Evolutionary conservation across 208 protist genomes (phyloP), one percentile per base, ranked within the genome.

Genomic region (Jaenimonas drosophilae): DNA sequence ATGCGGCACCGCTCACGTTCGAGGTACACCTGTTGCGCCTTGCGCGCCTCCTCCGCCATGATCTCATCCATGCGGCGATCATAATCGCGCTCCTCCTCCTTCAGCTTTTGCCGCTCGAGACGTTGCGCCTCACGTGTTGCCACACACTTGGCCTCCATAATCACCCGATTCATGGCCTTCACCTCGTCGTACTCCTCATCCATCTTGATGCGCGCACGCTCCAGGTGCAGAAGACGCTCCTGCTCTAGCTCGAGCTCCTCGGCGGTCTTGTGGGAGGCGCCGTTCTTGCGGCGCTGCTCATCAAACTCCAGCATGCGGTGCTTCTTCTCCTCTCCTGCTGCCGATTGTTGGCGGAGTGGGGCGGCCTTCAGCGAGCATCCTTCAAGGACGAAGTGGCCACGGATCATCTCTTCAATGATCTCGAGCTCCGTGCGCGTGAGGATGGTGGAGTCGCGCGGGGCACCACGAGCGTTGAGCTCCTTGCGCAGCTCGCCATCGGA

Each of bases 171-270:
- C 90, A 97, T 96, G 1, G 67, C 71, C 57, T 92, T 91, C 14
- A 96, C 90, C 43, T 96, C 93, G 46, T 97, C 90, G 43, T 78
- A 81, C 34, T 84, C 54, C 49, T 96, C 84, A 45, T 96, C 86
- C 40, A 93, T 48, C 54, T 85, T 76, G 24, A 60, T 42, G 12
- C 71, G 66, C 11, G 89, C 89, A 33, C 63, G 64, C 59, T 90
- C 78, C n/a, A 94, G 64, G 45, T 89, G 46, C 24, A 81, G 30
- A 33, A 71, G 70, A 0, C 68, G 68, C 60, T 74, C 58, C 59
- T 84, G 70, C 62, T 87, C 83, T 25, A 61, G 50, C 58, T 91
- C 81, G 32, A 91, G 54, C 21, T 95, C 77, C 27, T 95, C 88
- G 1, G 81, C 69, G 7, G 83, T 75, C 38, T 79, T 60, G 25